These are phyloP conservation scores for Colletotrichum viniferum DNA, from an alignment of 2,329 filamentous ascomycete species.

Conservation along the genomic window DNA sequence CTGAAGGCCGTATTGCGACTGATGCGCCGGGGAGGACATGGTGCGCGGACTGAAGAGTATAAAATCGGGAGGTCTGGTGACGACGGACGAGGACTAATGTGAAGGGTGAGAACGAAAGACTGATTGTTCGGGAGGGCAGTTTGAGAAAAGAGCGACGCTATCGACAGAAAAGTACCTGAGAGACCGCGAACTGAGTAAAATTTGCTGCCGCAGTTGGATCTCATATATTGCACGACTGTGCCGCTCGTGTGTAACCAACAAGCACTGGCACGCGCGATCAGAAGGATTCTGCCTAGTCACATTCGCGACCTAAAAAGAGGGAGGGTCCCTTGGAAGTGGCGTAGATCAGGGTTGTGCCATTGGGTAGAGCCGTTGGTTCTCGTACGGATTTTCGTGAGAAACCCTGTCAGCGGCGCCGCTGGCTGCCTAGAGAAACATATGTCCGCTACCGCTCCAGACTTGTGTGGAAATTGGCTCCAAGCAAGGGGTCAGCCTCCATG, in stretches of 20 bases:
- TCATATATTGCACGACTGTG: slow-evolving; percentile 12
- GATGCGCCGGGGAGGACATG: not conserved
- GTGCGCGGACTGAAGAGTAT: not conserved
- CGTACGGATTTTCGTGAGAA: not conserved
- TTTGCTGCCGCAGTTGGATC: not conserved
- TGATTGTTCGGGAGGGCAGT: not conserved
- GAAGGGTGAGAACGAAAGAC: not conserved
- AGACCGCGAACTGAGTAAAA: not conserved
- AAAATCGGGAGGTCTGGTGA: not conserved
- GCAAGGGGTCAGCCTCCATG: not conserved
- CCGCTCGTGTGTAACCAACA: not conserved
- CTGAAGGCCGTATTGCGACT: slow-evolving; percentile 5
- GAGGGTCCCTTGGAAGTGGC: not conserved
- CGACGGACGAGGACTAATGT: not conserved
- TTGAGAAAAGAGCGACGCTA: not conserved
- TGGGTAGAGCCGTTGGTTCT: not conserved
- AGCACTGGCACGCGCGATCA: not conserved
- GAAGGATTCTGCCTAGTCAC: not conserved
- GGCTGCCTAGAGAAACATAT: slow-evolving; percentile 4
- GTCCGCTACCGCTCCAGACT: not conserved
- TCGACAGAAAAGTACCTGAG: not conserved
- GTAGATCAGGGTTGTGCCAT: not conserved
- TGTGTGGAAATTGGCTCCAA: not conserved
- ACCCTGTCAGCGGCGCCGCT: not conserved
- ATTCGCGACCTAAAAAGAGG: not conserved